Conservation (phyloP, 140 eudicot genomes). For the Cichorium intybus region DNA sequence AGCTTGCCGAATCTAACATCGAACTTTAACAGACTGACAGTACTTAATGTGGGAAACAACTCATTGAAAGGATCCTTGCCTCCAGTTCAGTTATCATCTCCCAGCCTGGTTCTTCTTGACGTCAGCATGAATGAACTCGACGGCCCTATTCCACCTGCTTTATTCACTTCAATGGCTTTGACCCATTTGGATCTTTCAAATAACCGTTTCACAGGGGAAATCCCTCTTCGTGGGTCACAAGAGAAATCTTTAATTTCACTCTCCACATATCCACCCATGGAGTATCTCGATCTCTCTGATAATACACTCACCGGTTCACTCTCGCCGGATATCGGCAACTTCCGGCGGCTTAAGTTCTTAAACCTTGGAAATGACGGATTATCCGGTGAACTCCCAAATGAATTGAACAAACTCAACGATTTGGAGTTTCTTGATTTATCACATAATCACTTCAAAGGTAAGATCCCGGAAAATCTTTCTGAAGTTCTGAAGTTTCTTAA, state of each 20-base stretch:
- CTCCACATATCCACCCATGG: slow-evolving; percentile 69
- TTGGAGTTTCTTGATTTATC: slow-evolving; percentile 81
- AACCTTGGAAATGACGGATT: slow-evolving; percentile 72
- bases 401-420: slow-evolving; percentile 58
- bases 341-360: slow-evolving; percentile 56
- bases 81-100: slow-evolving; percentile 38
- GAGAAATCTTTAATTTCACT: slow-evolving; percentile 49
- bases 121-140: slow-evolving; percentile 65
- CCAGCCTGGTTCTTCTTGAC: slow-evolving; percentile 55
- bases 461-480: slow-evolving; percentile 65
- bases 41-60: slow-evolving; percentile 67
- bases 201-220: slow-evolving; percentile 61
- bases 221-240: slow-evolving; percentile 70
- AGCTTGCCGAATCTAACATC: slow-evolving; percentile 56
- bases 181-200: slow-evolving; percentile 68
- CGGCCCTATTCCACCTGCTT: slow-evolving; percentile 64
- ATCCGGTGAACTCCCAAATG: slow-evolving; percentile 71
- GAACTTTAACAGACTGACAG: slow-evolving; percentile 46
- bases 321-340: slow-evolving; percentile 58
- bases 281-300: slow-evolving; percentile 77
- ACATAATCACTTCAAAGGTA: slow-evolving; percentile 58
- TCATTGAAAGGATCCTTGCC: slow-evolving; percentile 67
- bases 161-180: slow-evolving; percentile 65
- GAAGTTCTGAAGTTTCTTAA: slow-evolving; percentile 49
- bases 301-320: slow-evolving; percentile 58